phyloP scores from a whole-genome alignment of 805 yeast species.

The Myxozyma geophila region DNA sequence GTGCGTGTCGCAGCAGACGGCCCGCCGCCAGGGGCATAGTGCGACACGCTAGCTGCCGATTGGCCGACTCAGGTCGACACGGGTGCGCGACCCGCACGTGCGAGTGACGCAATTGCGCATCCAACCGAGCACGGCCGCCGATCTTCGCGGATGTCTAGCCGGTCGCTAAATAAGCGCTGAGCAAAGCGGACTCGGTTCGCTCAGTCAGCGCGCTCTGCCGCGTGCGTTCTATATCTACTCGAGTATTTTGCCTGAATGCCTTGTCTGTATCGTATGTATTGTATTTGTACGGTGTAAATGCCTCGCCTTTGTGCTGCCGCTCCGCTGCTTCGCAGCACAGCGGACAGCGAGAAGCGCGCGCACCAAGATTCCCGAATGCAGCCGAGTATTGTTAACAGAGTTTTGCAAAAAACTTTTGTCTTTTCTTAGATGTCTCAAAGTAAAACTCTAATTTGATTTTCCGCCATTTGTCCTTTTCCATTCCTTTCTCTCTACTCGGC shows the following conservation, averaged over 20 bases:
- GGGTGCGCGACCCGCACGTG: slow-evolving; percentile 16
- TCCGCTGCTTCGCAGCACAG: no score
- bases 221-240: no score
- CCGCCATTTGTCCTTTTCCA: no score
- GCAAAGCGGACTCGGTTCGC: no score
- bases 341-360: neutral
- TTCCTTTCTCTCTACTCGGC: no score
- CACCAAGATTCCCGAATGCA: slow-evolving; percentile 13
- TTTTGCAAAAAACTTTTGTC: no score
- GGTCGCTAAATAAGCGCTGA: neutral
- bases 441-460: no score
- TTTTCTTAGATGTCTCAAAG: neutral
- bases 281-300: no score
- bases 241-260: no score
- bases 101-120: slow-evolving; percentile 10
- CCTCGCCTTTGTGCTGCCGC: no score
- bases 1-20: neutral
- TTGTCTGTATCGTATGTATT: no score
- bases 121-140: slow-evolving; percentile 7
- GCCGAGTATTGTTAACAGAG: neutral
- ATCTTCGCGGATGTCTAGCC: slow-evolving; percentile 10
- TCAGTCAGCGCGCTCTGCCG: no score
- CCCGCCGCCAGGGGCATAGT: slow-evolving; percentile 13
- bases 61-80: slow-evolving; percentile 2
- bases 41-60: neutral